phyloP scores from a whole-genome alignment of 305 asterid species.

The Plantago lanceolata region DNA sequence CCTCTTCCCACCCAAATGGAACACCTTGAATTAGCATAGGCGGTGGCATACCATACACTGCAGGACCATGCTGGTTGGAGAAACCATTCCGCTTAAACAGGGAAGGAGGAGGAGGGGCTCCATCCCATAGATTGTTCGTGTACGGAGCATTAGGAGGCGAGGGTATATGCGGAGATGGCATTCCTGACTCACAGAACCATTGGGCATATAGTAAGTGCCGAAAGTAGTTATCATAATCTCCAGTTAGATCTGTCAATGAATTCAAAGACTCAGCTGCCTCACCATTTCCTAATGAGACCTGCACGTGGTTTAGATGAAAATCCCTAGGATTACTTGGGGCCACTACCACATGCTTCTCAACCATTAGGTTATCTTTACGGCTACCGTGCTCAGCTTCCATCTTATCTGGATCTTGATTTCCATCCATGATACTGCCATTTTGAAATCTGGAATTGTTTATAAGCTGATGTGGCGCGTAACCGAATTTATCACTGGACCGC shows the following conservation, averaged over 20 bases:
- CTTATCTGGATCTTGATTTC: constrained; percentile 27
- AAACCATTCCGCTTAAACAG: constrained; percentile 42
- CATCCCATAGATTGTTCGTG: constrained; percentile 32
- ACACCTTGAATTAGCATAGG: constrained; percentile 36
- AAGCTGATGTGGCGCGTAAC: constrained; percentile 38
- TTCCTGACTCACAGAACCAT: constrained; percentile 34
- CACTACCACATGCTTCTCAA: constrained; percentile 23
- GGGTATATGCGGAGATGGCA: constrained; percentile 37
- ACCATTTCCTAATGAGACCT: constrained; percentile 23
- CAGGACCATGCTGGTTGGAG: constrained; percentile 30
- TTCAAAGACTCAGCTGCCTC: constrained; percentile 28
- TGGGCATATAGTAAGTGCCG: constrained; percentile 39
- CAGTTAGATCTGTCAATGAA: constrained; percentile 44
- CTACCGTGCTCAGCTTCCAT: constrained; percentile 16
- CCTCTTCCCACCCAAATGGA: constrained; percentile 51
- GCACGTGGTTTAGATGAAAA: constrained; percentile 20
- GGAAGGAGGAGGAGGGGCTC: constrained; percentile 25
- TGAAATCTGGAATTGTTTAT: constrained; percentile 27
- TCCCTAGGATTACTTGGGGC: constrained; percentile 15
- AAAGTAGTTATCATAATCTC: constrained; percentile 45
- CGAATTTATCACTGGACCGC: constrained; percentile 21
- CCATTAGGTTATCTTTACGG: constrained; percentile 14
- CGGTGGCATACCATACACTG: constrained; percentile 33
- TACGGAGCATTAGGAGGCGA: constrained; percentile 28
- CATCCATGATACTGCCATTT: constrained; percentile 20